phyloP scores from a whole-genome alignment of 352 stramenopile species.

The Pythium coloratum region DNA sequence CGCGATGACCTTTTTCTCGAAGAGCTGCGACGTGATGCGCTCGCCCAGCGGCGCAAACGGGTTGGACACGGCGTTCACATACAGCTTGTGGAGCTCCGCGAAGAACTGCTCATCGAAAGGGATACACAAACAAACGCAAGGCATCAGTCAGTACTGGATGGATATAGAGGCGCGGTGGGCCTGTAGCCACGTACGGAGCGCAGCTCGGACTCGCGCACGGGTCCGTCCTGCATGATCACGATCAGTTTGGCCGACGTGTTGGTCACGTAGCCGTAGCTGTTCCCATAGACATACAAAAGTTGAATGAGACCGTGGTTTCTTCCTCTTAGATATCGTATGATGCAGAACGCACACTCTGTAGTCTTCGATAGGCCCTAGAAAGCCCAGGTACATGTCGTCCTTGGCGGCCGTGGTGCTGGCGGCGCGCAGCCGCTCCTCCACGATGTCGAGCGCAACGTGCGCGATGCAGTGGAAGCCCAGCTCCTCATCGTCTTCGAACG shows the following conservation, averaged over 20 bases:
- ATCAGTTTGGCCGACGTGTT: slow-evolving; percentile 88
- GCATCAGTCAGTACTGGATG: not conserved
- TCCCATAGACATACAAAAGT: not conserved
- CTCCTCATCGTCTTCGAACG: slow-evolving; percentile 83
- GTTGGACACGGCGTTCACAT: slow-evolving; percentile 88
- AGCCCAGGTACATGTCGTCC: slow-evolving; percentile 87
- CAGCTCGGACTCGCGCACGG: slow-evolving; percentile 76
- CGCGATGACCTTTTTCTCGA: slow-evolving; percentile 78
- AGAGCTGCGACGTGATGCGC: slow-evolving; percentile 74
- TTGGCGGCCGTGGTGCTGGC: slow-evolving; percentile 51
- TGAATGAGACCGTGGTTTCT: not conserved
- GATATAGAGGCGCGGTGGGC: not conserved
- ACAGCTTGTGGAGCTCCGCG: slow-evolving; percentile 78
- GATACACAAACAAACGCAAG: too few species aligned
- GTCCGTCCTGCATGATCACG: slow-evolving; percentile 71
- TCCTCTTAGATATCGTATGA: not conserved
- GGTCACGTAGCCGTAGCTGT: slow-evolving; percentile 80
- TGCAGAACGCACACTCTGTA: slow-evolving; percentile 61
- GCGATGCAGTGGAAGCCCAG: slow-evolving; percentile 87
- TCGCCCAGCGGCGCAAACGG: slow-evolving; percentile 82
- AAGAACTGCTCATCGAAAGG: slow-evolving; percentile 78
- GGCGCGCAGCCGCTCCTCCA: slow-evolving; percentile 75
- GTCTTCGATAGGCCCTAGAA: slow-evolving; percentile 83
- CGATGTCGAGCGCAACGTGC: slow-evolving; percentile 82
- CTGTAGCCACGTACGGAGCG: slow-evolving; percentile 44